Evolutionary conservation across 2,329 filamentous ascomycete genomes (phyloP), one percentile per base, ranked within the genome.

Genomic region (Aspergillus pseudotamarii): DNA sequence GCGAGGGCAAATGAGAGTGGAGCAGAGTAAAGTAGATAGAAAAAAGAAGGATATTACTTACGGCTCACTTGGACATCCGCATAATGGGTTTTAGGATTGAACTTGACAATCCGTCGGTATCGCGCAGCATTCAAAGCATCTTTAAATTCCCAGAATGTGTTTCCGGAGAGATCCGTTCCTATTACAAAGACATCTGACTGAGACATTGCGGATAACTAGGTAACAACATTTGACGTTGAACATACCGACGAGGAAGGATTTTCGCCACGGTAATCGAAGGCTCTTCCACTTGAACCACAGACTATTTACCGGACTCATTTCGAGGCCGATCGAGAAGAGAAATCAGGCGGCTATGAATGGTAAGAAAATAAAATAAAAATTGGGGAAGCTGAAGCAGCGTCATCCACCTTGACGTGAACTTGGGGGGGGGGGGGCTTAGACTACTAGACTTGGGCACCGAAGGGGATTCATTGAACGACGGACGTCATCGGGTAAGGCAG

Each of bases 81-180:
- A 69, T 84, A 84, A 71, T 88, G 85, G 10, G 82, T 83, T 65
- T 79, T 78, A 9, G 79, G 79, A 48, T 78, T 79, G 68, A 84
- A 85, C 68, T 85, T 82, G 61, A 88, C 86, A 21, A 89, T 89
- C 34, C 88, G 81, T 43, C 88, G 83, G 65, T 81, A 80, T 50
- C 86, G 82, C 46, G 79, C 76, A 45, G 83, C 74, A 67, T 86
- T 85, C 60, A 86, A 65, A 21, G 80, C 77, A 71, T 88, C 86
- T 71, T 85, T 86, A 76, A 89, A 89, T 71, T 89, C 87, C 87
- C 87, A 90, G 75, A 84, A 90, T 11, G 87, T 89, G 76, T 89
- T 89, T 64, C 87, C 87, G 23, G 82, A 74, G 55, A 90, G 81
- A 75, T 90, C 87, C 68, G 82, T 80, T 72, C 87, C 87, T 88